phyloP scores from a whole-genome alignment of 139 green algal species.

The Bryopsis sp. region DNA sequence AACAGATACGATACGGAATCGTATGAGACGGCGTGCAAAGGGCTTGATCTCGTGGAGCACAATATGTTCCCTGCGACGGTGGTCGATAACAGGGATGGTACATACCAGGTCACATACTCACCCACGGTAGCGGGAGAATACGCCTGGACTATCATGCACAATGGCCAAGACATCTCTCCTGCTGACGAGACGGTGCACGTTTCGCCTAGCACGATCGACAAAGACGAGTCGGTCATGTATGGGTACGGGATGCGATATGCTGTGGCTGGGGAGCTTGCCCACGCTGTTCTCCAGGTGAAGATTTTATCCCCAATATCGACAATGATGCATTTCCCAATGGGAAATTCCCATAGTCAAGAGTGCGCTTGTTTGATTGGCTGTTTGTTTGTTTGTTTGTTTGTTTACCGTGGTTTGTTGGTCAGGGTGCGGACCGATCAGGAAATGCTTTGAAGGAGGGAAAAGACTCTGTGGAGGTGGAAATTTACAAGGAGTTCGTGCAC shows the following conservation, averaged over 20 bases:
- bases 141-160: background rate
- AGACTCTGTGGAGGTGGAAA: background rate
- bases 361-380: background rate
- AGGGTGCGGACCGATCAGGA: background rate
- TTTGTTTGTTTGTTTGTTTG: background rate
- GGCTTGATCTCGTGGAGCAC: no score
- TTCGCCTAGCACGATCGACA: background rate
- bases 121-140: background rate
- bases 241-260: slow-evolving; percentile 2
- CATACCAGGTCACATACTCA: background rate
- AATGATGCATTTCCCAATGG: no score
- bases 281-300: background rate
- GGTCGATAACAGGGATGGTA: background rate
- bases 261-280: background rate
- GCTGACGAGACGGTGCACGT: background rate
- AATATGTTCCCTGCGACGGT: background rate
- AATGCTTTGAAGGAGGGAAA: background rate
- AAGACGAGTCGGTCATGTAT: background rate
- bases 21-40: background rate
- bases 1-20: background rate
- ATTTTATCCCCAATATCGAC: no score
- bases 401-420: background rate
- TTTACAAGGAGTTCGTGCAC: background rate
- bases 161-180: slow-evolving; percentile 2
- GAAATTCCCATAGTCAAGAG: no score